A percentile compares a stretch with the other conserved stretches of the same genome.
Conservation (phyloP, 2,329 filamentous ascomycete species). For the Colletotrichum cuscutae region DNA sequence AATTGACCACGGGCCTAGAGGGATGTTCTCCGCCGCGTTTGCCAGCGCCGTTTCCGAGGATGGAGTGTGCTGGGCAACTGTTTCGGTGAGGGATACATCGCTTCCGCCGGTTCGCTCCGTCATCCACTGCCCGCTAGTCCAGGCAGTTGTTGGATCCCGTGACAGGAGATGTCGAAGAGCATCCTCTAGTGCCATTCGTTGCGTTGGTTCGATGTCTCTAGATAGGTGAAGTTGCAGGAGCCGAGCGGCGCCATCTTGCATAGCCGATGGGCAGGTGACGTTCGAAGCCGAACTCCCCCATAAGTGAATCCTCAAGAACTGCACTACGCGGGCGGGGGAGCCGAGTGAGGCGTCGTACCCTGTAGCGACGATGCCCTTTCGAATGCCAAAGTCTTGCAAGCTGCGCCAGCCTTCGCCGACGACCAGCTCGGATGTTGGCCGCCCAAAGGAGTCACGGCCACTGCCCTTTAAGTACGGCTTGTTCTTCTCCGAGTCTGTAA, state of each 20-base stretch:
- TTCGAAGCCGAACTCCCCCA: conserved; percentile 70
- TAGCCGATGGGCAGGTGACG: conserved; percentile 73
- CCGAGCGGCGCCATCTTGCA: conserved; percentile 71
- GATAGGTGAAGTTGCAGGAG: conserved; percentile 58
- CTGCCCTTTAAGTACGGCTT: conserved; percentile 68
- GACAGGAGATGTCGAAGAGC: conserved; percentile 65
- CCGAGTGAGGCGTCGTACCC: conserved; percentile 66
- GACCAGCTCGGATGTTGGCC: conserved; percentile 67
- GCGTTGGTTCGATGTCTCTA: conserved; percentile 38
- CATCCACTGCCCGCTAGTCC: conserved; percentile 85
- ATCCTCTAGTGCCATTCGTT: conserved; percentile 58
- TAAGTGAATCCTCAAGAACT: conserved; percentile 68
- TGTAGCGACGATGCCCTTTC: conserved; percentile 54
- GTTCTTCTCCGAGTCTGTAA: conserved; percentile 74
- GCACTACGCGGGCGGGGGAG: conserved; percentile 64
- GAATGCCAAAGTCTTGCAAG: conserved; percentile 68
- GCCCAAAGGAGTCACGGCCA: conserved; percentile 71
- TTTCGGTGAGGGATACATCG: conserved; percentile 76
- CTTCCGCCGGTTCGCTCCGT: conserved; percentile 76
- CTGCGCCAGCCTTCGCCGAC: conserved; percentile 74
- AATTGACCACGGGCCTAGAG: conserved; percentile 68
- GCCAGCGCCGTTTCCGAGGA: conserved; percentile 38
- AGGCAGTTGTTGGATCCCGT: conserved; percentile 61
- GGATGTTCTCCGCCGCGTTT: conserved; percentile 41
- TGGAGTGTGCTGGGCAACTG: conserved; percentile 53